phyloP scores from a whole-genome alignment of 2,329 filamentous ascomycete species.

The Plenodomus tracheiphilus region DNA sequence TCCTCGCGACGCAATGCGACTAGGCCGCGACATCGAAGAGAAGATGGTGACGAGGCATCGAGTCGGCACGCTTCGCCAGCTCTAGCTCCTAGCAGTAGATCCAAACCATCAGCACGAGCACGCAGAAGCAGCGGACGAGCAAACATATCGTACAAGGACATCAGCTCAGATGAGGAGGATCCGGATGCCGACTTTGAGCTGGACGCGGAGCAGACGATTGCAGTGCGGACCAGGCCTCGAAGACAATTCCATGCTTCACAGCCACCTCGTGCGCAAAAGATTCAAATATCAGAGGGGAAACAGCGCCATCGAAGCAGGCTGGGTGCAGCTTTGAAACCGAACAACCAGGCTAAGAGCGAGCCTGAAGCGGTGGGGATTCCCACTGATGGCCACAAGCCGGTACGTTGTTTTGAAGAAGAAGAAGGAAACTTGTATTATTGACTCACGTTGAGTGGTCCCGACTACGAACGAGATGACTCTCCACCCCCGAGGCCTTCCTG shows the following conservation, averaged over 20 bases:
- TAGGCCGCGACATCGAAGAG: conserved; percentile 10
- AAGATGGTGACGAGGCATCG: conserved; percentile 18
- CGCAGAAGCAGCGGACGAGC: conserved; percentile 16
- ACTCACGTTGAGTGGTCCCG: background rate
- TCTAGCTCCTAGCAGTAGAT: conserved; percentile 5
- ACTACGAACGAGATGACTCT: background rate
- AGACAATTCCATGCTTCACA: conserved; percentile 3
- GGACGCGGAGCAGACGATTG: conserved; percentile 15
- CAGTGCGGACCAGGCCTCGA: conserved; percentile 12
- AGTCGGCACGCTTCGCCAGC: conserved; percentile 8
- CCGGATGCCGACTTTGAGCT: conserved; percentile 32
- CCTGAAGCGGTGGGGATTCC: conserved; percentile 18
- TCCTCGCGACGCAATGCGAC: conserved; percentile 33
- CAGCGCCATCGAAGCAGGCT: conserved; percentile 19
- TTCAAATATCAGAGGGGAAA: conserved; percentile 5
- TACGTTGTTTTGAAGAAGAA: conserved; percentile 7
- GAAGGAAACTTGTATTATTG: background rate
- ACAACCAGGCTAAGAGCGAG: conserved; percentile 6
- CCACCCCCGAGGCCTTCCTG: too few species aligned
- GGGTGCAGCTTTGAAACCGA: conserved; percentile 34
- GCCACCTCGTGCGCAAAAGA: conserved; percentile 15
- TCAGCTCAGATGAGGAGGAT: conserved; percentile 34
- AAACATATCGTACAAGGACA: conserved; percentile 38
- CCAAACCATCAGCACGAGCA: conserved; percentile 3
- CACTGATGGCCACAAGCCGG: conserved; percentile 30